Conservation (phyloP, 257 asterid species). For the Jaltomata sinuosa region DNA sequence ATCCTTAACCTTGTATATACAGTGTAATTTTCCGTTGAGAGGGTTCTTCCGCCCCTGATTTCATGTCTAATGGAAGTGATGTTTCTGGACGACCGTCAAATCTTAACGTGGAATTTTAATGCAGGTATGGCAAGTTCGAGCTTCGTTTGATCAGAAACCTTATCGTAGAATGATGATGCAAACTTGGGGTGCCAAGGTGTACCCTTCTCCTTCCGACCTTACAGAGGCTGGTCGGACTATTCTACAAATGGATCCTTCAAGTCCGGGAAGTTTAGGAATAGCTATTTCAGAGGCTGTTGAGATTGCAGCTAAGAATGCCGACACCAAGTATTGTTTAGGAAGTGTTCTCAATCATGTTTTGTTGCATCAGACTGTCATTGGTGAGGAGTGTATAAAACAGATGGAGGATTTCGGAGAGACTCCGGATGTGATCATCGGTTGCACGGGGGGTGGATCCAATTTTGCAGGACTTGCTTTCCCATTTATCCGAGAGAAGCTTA, state of each 20-base stretch:
- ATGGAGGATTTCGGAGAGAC: slow-evolving; percentile 84
- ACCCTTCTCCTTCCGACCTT: slow-evolving; percentile 75
- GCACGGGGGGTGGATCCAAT: slow-evolving; percentile 92
- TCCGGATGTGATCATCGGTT: slow-evolving; percentile 88
- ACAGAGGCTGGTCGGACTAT: slow-evolving; percentile 63
- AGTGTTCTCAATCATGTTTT: slow-evolving; percentile 93
- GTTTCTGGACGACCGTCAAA: neutral
- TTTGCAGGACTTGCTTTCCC: slow-evolving; percentile 94
- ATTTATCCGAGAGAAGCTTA: slow-evolving; percentile 69
- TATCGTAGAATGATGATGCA: slow-evolving; percentile 94
- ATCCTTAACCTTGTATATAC: neutral
- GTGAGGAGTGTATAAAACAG: slow-evolving; percentile 91
- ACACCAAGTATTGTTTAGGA: slow-evolving; percentile 80
- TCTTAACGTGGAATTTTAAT: neutral
- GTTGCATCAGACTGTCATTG: slow-evolving; percentile 80
- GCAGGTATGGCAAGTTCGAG: slow-evolving; percentile 95
- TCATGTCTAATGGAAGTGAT: neutral
- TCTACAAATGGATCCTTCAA: slow-evolving; percentile 53
- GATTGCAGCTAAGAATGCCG: slow-evolving; percentile 48
- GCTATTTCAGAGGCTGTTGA: slow-evolving; percentile 98
- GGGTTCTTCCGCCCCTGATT: neutral
- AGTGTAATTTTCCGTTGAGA: neutral
- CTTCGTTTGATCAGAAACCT: slow-evolving; percentile 88
- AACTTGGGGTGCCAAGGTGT: slow-evolving; percentile 96
- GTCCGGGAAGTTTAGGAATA: slow-evolving; percentile 93